These are phyloP conservation scores for Papiliotrema terrestris DNA, from an alignment of 1,284 basidiomycete species.

Conservation along the genomic window DNA sequence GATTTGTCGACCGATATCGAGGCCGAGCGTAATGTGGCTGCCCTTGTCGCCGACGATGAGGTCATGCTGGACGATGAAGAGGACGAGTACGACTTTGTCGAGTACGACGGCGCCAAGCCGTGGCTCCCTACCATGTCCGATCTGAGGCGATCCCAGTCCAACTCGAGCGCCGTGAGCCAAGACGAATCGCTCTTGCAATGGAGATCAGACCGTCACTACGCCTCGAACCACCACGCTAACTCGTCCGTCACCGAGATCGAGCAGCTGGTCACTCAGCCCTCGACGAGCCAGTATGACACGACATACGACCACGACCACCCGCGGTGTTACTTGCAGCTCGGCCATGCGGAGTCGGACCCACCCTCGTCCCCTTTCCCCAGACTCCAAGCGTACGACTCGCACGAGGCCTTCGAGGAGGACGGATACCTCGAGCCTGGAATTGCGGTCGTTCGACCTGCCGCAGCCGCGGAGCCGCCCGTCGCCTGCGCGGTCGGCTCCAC, in stretches of 20 bases:
- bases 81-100: constrained; percentile 20
- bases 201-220: background rate
- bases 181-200: background rate
- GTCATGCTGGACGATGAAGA: constrained; percentile 7
- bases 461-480: too few species aligned
- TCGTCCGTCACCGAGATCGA: background rate
- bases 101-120: constrained; percentile 32
- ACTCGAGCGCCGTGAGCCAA: constrained; percentile 9
- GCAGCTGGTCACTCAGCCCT: too few species aligned
- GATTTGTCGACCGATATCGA: constrained; percentile 14
- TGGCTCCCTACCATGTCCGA: constrained; percentile 25
- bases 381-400: background rate
- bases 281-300: too few species aligned
- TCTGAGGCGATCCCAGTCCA: constrained; percentile 20
- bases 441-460: too few species aligned
- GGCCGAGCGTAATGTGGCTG: constrained; percentile 16
- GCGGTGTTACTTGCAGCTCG: too few species aligned
- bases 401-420: background rate
- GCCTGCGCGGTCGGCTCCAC: too few species aligned
- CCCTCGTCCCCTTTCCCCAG: background rate
- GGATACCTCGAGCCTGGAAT: background rate
- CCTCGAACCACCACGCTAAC: background rate
- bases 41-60: constrained; percentile 21
- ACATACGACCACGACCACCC: too few species aligned
- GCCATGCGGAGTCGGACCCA: background rate